Evolutionary conservation across 2,329 filamentous ascomycete genomes (phyloP).

Genomic region (Penicillium olsonii): DNA sequence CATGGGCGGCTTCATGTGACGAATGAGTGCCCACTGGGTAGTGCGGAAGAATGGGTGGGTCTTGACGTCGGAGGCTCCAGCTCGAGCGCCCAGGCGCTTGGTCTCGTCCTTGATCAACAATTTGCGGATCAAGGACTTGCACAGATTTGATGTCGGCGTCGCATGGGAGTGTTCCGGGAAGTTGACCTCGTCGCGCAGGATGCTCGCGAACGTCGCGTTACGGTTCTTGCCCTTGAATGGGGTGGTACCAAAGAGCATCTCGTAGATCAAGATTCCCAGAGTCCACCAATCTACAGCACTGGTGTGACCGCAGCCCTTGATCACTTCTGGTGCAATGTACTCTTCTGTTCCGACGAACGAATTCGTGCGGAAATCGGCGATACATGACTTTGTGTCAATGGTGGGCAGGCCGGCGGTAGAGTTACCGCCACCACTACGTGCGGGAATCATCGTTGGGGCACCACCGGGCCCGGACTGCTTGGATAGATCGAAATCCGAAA

Average conservation of each 20-base stretch:
- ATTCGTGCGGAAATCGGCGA: conserved; percentile 96
- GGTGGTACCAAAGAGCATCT: conserved; percentile 98
- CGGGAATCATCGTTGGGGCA: conserved; percentile 96
- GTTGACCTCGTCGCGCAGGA: conserved; percentile 89
- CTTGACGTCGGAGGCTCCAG: conserved; percentile 96
- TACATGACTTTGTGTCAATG: conserved; percentile 98
- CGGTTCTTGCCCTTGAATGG: conserved; percentile 99
- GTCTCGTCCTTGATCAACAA: conserved; percentile 98
- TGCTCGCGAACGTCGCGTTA: conserved; percentile 97
- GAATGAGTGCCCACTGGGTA: conserved; percentile 94
- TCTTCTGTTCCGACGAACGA: conserved; percentile 98
- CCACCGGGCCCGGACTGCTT: conserved; percentile 97
- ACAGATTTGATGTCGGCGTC: conserved; percentile 87
- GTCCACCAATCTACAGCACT: conserved; percentile 99
- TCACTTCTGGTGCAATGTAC: conserved; percentile 98
- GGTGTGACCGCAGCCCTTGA: conserved; percentile 97
- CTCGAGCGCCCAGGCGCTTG: conserved; percentile 85
- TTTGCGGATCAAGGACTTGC: conserved; percentile 95
- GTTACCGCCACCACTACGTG: conserved; percentile 70
- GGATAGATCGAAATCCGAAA: conserved; percentile 97
- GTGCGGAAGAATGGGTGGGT: conserved; percentile 92
- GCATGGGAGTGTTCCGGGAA: conserved; percentile 87
- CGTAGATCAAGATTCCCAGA: conserved; percentile 92
- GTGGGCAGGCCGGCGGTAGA: conserved; percentile 85
- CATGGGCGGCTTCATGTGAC: conserved; percentile 97